Conservation (phyloP, 2,329 filamentous ascomycete species). For the Aplosporella prunicola region DNA sequence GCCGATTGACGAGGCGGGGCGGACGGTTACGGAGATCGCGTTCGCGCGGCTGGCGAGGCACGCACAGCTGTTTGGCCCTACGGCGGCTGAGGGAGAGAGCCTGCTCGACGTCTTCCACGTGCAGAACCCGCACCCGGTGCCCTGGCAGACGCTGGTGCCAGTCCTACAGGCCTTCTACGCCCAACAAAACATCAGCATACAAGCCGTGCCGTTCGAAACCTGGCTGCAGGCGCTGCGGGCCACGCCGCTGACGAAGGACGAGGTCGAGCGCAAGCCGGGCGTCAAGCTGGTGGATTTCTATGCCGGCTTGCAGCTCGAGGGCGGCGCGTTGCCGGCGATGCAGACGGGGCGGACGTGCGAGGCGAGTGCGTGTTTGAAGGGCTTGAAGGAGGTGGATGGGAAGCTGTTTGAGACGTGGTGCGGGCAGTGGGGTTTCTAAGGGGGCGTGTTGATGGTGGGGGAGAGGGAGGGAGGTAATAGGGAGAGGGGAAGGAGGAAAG, state of each 20-base stretch:
- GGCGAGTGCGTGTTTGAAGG: conserved; percentile 1
- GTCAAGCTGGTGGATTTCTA: conserved; percentile 15
- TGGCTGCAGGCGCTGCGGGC: conserved; percentile 11
- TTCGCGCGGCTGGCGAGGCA: background rate
- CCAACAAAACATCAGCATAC: background rate
- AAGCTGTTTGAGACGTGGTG: conserved; percentile 10
- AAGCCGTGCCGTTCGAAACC: conserved; percentile 6
- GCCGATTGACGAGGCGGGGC: conserved; percentile 12
- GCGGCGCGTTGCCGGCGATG: conserved; percentile 8
- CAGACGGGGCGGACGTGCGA: background rate
- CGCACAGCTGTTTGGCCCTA: background rate
- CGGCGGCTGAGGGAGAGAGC: background rate
- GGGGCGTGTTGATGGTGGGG: too few species aligned
- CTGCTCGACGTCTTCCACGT: conserved; percentile 13
- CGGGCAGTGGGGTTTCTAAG: conserved; percentile 8
- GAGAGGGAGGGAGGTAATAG: too few species aligned
- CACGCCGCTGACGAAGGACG: conserved; percentile 6
- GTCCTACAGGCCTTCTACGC: conserved; percentile 4
- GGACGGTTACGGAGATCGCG: conserved; percentile 6
- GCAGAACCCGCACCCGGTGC: conserved; percentile 9
- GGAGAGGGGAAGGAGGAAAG: too few species aligned
- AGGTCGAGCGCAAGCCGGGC: conserved; percentile 10
- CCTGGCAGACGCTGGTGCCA: conserved; percentile 11
- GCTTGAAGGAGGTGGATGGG: conserved; percentile 4
- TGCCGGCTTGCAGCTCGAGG: conserved; percentile 8